Base-by-base conservation (phyloP, 2,329 filamentous ascomycete genomes). In the Neonectria ditissima region DNA sequence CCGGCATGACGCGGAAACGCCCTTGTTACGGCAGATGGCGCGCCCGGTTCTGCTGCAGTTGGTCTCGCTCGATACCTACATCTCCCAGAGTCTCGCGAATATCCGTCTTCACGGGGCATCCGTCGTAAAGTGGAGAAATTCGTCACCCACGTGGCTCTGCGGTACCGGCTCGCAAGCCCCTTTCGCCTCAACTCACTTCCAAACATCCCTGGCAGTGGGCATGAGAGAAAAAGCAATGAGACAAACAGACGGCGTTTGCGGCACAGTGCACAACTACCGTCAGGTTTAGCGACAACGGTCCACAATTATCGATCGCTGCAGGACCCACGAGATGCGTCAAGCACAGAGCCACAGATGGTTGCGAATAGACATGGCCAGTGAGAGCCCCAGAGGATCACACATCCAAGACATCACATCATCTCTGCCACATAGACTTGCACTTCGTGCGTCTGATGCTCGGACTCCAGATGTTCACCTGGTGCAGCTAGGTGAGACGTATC, bases 241-340 rank as follows among this genome's bases (percentile, higher is more conserved):
- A 57, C 60, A 63, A 32, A 18, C 16, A 51, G 41, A 54, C 55
- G 32, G 48, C 55, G 48, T 59, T 54, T 59, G 43, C 37, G 34
- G 43, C 55, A 63, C 55, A 54, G 60, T 62, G 54, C 59, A 57
- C 59, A 57, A 62, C 50, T 48, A n/a, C 50, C 48, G 32, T 60
- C 57, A 55, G 20, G 32, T 14, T 47, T 39, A 55, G 34, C 20
- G 45, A 24, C 39, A 18, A 24, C 14, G 37, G 59, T 24, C 54
- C 53, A 53, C 41, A 56, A 37, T 43, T 50, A 16, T 51, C 47
- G 16, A 47, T 24, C 22, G 34, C 18, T 26, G 22, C 30, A 11
- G 41, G 45, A 10, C 59, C 50, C 37, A 62, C 16, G 30, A 37
- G 34, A 30, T 45, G 52, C 32, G 47, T 18, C 41, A 18, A 54